These are phyloP conservation scores for Leishmania guyanensis DNA, from an alignment of 208 protist genomes.

Conservation along the genomic window DNA sequence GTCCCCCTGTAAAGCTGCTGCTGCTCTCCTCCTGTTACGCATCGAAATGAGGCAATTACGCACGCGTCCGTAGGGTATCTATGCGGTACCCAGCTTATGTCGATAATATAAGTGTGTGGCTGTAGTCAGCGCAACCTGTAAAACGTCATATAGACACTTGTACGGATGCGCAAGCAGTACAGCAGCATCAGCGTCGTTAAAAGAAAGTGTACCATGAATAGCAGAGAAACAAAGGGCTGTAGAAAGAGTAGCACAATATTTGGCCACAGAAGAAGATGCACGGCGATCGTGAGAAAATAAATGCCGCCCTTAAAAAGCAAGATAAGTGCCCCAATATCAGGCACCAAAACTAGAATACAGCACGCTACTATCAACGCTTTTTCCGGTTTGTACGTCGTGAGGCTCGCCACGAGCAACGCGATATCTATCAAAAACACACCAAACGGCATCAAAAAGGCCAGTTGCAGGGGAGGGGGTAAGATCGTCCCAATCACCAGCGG, in stretches of 20 bases:
- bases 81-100: background rate
- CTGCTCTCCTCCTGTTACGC: background rate
- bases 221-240: constrained; percentile 52
- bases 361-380: constrained; percentile 43
- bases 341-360: constrained; percentile 47
- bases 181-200: constrained; percentile 51
- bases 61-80: background rate
- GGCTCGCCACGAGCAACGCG: constrained; percentile 44
- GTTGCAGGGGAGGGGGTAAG: constrained; percentile 43
- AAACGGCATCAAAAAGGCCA: constrained; percentile 45
- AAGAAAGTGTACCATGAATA: constrained; percentile 71
- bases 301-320: constrained; percentile 55
- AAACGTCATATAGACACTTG: constrained; percentile 55
- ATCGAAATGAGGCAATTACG: background rate
- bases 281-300: constrained; percentile 46
- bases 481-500: constrained; percentile 51
- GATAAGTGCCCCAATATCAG: constrained; percentile 50
- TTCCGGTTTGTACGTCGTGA: constrained; percentile 37
- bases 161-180: constrained; percentile 61
- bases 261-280: constrained; percentile 69
- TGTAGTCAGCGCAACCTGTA: constrained; percentile 39
- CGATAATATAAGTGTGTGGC: background rate
- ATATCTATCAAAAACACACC: constrained; percentile 64
- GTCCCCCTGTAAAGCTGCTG: background rate
- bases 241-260: constrained; percentile 57